Percentiles rank a stretch among this genome's conserved stretches.
phyloP scores from a whole-genome alignment of 768 basidiomycete species.

The Nevesoporus exiguus region DNA sequence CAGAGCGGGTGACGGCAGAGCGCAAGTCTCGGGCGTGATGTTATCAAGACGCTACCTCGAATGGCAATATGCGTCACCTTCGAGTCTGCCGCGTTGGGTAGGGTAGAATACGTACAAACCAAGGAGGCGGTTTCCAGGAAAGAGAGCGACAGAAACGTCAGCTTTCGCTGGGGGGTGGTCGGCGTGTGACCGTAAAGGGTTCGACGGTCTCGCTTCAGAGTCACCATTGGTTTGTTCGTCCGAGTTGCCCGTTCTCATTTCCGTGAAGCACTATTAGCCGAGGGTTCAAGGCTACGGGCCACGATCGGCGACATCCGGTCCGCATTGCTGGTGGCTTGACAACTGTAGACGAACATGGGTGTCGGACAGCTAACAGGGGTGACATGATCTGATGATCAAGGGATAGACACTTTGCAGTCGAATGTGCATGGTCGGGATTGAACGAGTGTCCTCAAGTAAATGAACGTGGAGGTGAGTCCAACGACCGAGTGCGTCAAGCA shows the following conservation, averaged over 20 bases:
- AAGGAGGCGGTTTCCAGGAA: background rate
- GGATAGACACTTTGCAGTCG: background rate
- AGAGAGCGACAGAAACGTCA: background rate
- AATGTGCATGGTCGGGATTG: background rate
- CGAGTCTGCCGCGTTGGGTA: background rate
- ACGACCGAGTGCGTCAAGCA: background rate
- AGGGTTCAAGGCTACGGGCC: background rate
- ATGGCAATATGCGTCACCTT: background rate
- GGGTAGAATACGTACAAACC: conserved; percentile 7
- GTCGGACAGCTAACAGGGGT: background rate
- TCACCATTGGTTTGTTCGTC: background rate
- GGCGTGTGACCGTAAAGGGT: background rate
- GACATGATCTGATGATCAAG: background rate
- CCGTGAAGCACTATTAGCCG: background rate
- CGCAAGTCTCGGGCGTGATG: background rate
- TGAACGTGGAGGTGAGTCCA: too few relatives aligned
- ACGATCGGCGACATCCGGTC: background rate
- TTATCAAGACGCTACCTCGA: background rate
- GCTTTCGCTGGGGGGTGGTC: background rate
- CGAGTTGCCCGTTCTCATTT: background rate
- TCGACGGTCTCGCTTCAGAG: background rate
- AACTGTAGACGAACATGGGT: background rate
- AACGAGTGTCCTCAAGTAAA: background rate
- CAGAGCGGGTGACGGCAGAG: background rate
- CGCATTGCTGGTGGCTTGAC: background rate